Base-by-base conservation (phyloP, 306 rosid species). In the Inga laurina region DNA sequence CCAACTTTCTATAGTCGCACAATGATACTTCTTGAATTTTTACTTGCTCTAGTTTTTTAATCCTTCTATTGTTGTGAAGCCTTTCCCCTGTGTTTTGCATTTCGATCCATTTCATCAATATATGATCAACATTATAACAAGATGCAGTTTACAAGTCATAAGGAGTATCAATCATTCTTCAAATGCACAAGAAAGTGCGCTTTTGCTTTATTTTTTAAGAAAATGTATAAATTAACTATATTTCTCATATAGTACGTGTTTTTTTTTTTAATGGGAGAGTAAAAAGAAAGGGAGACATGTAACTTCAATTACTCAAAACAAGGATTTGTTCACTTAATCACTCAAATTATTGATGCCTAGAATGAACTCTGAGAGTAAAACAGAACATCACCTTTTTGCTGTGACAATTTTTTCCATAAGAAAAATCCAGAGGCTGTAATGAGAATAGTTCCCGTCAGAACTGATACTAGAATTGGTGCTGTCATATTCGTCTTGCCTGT, bases 1-100 rank as follows among this genome's bases (percentile, higher is more conserved):
- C 86, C 3, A 88, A 67, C 32, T 73, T 10, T 34, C 9, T 48
- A 71, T 77, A 77, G 1, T 85, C 81, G 69, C 72, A 83, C 43
- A 83, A 18, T 52, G 59, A 79, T 4, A 85, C 35, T 44, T 85
- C 90, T 30, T 87, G 65, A 4, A 84, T 68, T 76, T 79, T 64
- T 18, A 56, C 75, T 22, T 74, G 81, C 30, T 62, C 72, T 49
- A 71, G n/a, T n/a, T 73, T 68, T 35, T 15, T 49, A 41, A 8
- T 80, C 69, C 19, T 27, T 4, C 39, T 30, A 27, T 62, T 27
- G 39, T 62, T 27, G 18, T 11, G 18, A 62, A 10, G 39, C 69
- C 3, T 62, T 4, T 62, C 18, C 69, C 39, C 69, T 62, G 39
- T 5, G 8, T 45, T 9, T 45, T 45, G 12, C 52, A 48, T 12